These are phyloP conservation scores for Vachellia collinsii DNA, from an alignment of 306 rosid species.

Conservation along the genomic window DNA sequence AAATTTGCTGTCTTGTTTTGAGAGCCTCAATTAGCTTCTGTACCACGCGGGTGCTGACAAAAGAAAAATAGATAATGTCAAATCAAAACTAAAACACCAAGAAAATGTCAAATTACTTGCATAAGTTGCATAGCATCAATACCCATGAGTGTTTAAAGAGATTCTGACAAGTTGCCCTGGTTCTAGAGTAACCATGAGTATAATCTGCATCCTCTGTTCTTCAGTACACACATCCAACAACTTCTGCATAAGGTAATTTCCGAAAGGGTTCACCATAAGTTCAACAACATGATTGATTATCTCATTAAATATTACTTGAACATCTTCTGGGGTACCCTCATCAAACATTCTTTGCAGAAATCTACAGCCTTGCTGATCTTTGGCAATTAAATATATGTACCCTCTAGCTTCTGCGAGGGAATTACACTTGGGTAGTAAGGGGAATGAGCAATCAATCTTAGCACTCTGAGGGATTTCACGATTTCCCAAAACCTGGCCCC, in stretches of 20 bases:
- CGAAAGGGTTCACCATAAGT: constrained; percentile 65
- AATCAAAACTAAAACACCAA: constrained; percentile 6
- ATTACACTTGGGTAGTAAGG: constrained; percentile 38
- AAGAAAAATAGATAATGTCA: constrained; percentile 20
- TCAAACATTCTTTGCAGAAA: constrained; percentile 50
- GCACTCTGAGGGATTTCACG: constrained; percentile 42
- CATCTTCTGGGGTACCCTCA: constrained; percentile 48
- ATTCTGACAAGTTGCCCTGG: constrained; percentile 58
- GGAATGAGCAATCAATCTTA: constrained; percentile 31
- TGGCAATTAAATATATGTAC: constrained; percentile 46
- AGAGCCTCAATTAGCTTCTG: constrained; percentile 76
- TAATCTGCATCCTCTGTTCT: constrained; percentile 55
- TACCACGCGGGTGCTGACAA: constrained; percentile 68
- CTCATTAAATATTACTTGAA: constrained; percentile 54
- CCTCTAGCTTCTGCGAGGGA: constrained; percentile 52
- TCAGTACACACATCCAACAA: constrained; percentile 61
- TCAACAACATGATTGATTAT: constrained; percentile 55
- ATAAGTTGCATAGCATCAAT: constrained; percentile 23
- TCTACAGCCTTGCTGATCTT: constrained; percentile 65
- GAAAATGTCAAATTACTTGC: constrained; percentile 26
- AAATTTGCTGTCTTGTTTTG: constrained; percentile 55
- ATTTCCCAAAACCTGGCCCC: constrained; percentile 31
- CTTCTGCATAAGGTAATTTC: constrained; percentile 66
- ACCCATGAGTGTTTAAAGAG: constrained; percentile 70
- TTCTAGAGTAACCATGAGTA: constrained; percentile 46